Percentiles rank a stretch among this genome's conserved stretches.
Evolutionary conservation across 1,284 basidiomycete species (phyloP).

Genomic region (Leccinum pachyderme): DNA sequence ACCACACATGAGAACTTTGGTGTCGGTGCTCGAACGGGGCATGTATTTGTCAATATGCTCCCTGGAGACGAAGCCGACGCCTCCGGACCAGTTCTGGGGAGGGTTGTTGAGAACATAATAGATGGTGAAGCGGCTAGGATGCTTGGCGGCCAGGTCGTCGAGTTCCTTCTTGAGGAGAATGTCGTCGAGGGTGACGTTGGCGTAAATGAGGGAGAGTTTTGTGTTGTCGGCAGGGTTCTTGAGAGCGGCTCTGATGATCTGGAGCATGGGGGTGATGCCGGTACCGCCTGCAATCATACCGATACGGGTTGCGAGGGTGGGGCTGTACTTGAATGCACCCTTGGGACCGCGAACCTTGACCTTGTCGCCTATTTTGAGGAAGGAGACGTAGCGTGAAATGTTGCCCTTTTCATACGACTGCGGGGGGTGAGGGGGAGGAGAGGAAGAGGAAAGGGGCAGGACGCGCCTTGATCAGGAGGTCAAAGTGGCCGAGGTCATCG

Average conservation of each 20-base stretch:
- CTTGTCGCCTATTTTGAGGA: constrained; percentile 82
- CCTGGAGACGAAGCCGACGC: constrained; percentile 89
- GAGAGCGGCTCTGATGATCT: constrained; percentile 89
- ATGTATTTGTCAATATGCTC: constrained; percentile 86
- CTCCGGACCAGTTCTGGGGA: constrained; percentile 82
- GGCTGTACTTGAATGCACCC: constrained; percentile 84
- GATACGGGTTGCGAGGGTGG: constrained; percentile 69
- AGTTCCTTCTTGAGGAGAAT: constrained; percentile 88
- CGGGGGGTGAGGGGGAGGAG: neutral
- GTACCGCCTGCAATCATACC: constrained; percentile 98
- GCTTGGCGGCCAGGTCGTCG: constrained; percentile 69
- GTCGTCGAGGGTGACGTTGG: constrained; percentile 89
- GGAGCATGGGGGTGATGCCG: constrained; percentile 97
- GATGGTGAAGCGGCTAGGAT: constrained; percentile 76
- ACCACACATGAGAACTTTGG: constrained; percentile 88
- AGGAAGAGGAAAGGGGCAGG: constrained; percentile 1
- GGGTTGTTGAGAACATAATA: constrained; percentile 95
- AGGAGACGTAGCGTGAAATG: constrained; percentile 83
- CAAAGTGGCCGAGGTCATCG: constrained; percentile 91
- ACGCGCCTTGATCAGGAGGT: constrained; percentile 91
- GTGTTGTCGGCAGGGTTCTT: constrained; percentile 87
- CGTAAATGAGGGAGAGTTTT: constrained; percentile 86
- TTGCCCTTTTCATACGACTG: constrained; percentile 97
- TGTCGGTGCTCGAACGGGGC: constrained; percentile 60
- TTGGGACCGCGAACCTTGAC: constrained; percentile 94